Conservation (phyloP, 371 early-diverging fungal species). For the Rhizomucor miehei region DNA sequence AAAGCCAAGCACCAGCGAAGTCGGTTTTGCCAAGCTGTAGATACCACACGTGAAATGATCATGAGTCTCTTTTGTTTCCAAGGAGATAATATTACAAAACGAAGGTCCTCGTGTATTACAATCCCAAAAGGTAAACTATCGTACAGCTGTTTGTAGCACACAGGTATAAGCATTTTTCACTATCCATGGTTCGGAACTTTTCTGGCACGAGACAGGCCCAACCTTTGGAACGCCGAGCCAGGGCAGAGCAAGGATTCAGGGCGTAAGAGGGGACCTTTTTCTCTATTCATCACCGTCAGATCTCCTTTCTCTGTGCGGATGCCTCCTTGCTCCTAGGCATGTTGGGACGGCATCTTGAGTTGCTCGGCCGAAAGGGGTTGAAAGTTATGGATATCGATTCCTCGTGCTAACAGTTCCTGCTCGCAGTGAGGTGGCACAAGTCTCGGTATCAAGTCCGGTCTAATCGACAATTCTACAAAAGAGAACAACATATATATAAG, state of each 20-base stretch:
- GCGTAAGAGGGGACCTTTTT: too few relatives aligned
- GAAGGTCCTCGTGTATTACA: conserved; percentile 5
- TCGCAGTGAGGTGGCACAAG: conserved; percentile 67
- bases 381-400: conserved; percentile 46
- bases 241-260: too few relatives aligned
- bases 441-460: conserved; percentile 53
- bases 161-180: background rate
- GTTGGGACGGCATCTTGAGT: conserved; percentile 17
- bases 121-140: conserved; percentile 5
- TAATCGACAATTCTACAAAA: conserved; percentile 47
- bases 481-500: background rate
- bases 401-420: conserved; percentile 40
- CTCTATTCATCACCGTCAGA: too few relatives aligned
- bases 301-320: too few relatives aligned
- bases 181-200: too few relatives aligned
- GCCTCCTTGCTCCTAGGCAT: too few relatives aligned
- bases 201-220: too few relatives aligned
- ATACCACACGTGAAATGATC: background rate
- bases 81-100: background rate
- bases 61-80: background rate
- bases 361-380: conserved; percentile 42
- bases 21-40: conserved; percentile 1
- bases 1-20: background rate
- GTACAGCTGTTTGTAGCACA: conserved; percentile 3
- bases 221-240: too few relatives aligned